Conservation (phyloP, 1,284 basidiomycete genomes). For the Flammula alnicola region DNA sequence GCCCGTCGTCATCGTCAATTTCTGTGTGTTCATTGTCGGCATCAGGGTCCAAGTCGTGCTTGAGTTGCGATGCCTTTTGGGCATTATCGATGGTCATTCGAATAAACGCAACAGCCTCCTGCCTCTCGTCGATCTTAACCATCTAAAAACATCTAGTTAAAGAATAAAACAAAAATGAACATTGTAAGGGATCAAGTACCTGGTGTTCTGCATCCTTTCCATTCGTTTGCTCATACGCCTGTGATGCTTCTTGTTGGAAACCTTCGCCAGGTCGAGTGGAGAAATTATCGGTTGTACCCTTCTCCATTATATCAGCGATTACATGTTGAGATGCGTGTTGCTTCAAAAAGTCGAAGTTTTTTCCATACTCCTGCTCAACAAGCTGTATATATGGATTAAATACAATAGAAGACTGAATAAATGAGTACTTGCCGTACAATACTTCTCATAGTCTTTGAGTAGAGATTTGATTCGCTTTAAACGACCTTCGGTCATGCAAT, state of each 20-base stretch:
- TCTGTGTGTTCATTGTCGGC: neutral
- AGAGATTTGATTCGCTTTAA: constrained; percentile 18
- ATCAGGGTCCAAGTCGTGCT: neutral
- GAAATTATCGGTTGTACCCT: constrained; percentile 24
- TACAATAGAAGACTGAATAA: neutral
- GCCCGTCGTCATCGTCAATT: neutral
- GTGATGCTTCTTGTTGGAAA: constrained; percentile 29
- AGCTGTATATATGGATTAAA: neutral
- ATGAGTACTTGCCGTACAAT: constrained; percentile 3
- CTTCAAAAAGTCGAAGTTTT: constrained; percentile 24
- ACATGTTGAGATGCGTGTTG: constrained; percentile 23
- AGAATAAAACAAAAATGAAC: neutral
- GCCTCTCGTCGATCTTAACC: constrained; percentile 21
- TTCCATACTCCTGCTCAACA: constrained; percentile 12
- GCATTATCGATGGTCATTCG: constrained; percentile 20
- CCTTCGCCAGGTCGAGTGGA: constrained; percentile 31
- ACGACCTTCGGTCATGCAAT: constrained; percentile 27
- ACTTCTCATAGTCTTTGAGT: constrained; percentile 14
- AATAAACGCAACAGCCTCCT: constrained; percentile 21
- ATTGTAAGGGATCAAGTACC: constrained; percentile 15
- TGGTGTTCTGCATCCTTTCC: constrained; percentile 28
- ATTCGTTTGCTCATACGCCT: constrained; percentile 31
- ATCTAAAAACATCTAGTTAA: constrained; percentile 8
- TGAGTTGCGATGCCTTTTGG: neutral
- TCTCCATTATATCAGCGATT: constrained; percentile 22